Evolutionary conservation across 2,329 filamentous ascomycete species (phyloP), one percentile per base, ranked within the genome.

Genomic region (Penicillium aurantiogriseum): DNA sequence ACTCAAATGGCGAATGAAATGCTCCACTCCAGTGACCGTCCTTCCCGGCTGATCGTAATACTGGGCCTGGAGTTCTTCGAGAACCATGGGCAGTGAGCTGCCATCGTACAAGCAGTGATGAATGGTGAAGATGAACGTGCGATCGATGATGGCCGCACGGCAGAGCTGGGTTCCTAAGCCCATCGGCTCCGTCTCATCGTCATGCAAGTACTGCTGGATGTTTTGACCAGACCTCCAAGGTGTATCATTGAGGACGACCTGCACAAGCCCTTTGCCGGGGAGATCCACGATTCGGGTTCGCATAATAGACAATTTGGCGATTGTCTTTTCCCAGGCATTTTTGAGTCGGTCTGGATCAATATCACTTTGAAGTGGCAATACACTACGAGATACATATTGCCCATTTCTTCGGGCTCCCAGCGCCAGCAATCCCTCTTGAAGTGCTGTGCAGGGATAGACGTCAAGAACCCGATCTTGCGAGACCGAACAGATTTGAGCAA

Each of bases 341-440:
- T 40, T 15, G 10, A 50, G 36, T 21, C 36, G 15, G n/a, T 23
- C 21, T 36, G 35, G 7, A 11, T 40, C 11, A 19, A 40, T 40
- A 11, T 27, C 23, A 13, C 2, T 21, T 23, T 40, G 35, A 13
- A 50, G 25, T 8, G 35, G 47, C 9, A 50, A 36, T 13, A 50
- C 47, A 49, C 31, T 38, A 25, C 47, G 47, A 11, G 47, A 39
- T 15, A 50, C n/a, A 31, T 50, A 50, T 19, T 40, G 23, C 15
- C 47, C 47, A 8, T 39, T 23, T 29, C 35, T 8, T 27, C 47
- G 25, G 6, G 50, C 21, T 6, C 50, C 29, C 10, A 52, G 29
- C 27, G 50, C 50, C 31, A 52, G 39, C 19, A 52, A 21, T 27
- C 50, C 50, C 23, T 43, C 50, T 19, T 52, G 50, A n/a, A 52